A percentile compares a stretch with the other conserved stretches of the same genome.
Evolutionary conservation across 345 rosid species (phyloP).

Genomic region (Hirschfeldia incana): DNA sequence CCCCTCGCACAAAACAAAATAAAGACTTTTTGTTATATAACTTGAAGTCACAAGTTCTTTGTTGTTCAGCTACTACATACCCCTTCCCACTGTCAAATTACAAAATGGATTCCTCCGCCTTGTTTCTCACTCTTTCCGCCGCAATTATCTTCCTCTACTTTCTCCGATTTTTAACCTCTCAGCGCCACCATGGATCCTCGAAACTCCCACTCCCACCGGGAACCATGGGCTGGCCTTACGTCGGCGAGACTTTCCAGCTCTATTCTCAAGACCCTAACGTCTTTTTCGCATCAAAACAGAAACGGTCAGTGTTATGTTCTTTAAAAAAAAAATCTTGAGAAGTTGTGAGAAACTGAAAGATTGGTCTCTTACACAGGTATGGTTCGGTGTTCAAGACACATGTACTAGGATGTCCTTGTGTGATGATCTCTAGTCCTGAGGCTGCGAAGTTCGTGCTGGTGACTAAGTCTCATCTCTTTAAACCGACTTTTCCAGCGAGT

Average conservation of each 20-base stretch:
- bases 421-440: conserved; percentile 85
- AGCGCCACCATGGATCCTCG: conserved; percentile 26
- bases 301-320: conserved; percentile 40
- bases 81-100: neutral
- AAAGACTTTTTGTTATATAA: neutral
- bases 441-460: conserved; percentile 75
- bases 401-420: conserved; percentile 83
- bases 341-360: neutral
- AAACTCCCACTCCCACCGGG: conserved; percentile 82
- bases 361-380: conserved; percentile 42
- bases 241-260: conserved; percentile 84
- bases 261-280: conserved; percentile 88
- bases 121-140: conserved; percentile 35
- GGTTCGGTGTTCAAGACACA: conserved; percentile 84
- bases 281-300: conserved; percentile 71
- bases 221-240: conserved; percentile 77
- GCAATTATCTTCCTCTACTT: conserved; percentile 36
- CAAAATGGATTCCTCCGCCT: conserved; percentile 44
- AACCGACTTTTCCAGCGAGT: conserved; percentile 86
- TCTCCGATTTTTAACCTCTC: conserved; percentile 39
- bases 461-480: conserved; percentile 70
- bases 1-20: neutral
- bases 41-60: conserved; percentile 33
- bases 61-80: conserved; percentile 26
- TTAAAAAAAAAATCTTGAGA: neutral